These are phyloP conservation scores for Rhizopogon salebrosus DNA, from an alignment of 768 basidiomycete species.

Conservation along the genomic window DNA sequence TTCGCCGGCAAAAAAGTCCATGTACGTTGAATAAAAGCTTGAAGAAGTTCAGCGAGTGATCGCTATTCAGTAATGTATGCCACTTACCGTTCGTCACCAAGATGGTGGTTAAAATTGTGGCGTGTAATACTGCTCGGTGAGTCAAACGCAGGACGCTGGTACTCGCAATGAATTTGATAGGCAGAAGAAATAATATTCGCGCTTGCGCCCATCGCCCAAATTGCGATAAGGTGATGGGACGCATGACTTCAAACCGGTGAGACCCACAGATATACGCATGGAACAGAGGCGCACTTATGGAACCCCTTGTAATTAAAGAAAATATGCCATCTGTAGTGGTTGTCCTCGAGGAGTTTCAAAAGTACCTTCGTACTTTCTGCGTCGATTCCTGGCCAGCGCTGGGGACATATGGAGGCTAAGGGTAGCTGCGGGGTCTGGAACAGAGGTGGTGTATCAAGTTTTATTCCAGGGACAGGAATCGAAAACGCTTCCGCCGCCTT, in stretches of 20 bases:
- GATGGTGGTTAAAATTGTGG: conserved; percentile 47
- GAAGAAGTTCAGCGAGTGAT: not conserved
- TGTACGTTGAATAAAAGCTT: conserved; percentile 58
- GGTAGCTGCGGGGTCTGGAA: conserved; percentile 7
- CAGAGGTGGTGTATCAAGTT: not conserved
- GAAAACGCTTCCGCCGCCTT: conserved; percentile 11
- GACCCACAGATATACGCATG: not conserved
- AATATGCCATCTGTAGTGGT: conserved; percentile 28
- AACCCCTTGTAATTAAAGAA: conserved; percentile 31
- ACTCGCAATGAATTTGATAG: conserved; percentile 26
- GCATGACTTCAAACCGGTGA: conserved; percentile 10
- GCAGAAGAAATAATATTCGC: conserved; percentile 31
- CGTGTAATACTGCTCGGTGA: conserved; percentile 42
- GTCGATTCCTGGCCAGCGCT: conserved; percentile 27
- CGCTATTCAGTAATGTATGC: not conserved
- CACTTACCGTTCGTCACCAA: conserved; percentile 52
- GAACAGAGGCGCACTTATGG: conserved; percentile 25
- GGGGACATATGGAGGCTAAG: conserved; percentile 7
- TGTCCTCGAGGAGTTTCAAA: conserved; percentile 18
- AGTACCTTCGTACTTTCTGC: conserved; percentile 17
- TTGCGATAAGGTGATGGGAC: conserved; percentile 12
- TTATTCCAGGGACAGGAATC: conserved; percentile 1
- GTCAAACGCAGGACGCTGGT: conserved; percentile 32
- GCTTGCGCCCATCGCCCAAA: conserved; percentile 16
- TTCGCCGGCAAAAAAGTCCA: conserved; percentile 46